Conservation (phyloP, 2,329 filamentous ascomycete genomes). For the Pseudogymnoascus sp. region DNA sequence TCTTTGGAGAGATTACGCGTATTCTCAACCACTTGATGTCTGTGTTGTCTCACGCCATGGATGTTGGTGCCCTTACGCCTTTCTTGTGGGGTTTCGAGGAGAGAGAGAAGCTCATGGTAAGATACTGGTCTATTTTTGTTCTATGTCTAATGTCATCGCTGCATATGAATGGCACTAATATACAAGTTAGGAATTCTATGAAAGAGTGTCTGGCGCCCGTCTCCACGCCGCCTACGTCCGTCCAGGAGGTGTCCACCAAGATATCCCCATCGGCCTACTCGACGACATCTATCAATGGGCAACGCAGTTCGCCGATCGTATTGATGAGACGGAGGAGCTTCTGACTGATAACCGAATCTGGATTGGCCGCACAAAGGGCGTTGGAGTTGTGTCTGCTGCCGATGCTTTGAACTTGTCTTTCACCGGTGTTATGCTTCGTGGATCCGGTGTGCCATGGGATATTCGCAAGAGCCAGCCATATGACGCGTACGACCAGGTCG, state of each 20-base stretch:
- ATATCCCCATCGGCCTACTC: constrained; percentile 85
- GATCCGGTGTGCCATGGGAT: constrained; percentile 93
- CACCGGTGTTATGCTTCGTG: constrained; percentile 94
- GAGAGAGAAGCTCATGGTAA: constrained; percentile 98
- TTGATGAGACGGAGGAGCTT: constrained; percentile 98
- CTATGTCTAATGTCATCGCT: constrained; percentile 3
- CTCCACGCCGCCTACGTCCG: constrained; percentile 95
- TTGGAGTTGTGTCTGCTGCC: constrained; percentile 83
- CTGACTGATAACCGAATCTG: constrained; percentile 99
- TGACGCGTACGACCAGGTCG: constrained; percentile 94
- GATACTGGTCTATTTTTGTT: constrained; percentile 25
- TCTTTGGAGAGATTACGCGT: constrained; percentile 94
- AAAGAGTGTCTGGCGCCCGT: constrained; percentile 96
- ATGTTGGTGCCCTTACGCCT: constrained; percentile 93
- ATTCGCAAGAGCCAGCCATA: constrained; percentile 95
- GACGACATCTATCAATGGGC: constrained; percentile 99
- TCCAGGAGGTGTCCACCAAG: constrained; percentile 92
- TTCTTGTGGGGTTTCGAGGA: constrained; percentile 99
- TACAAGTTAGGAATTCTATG: constrained; percentile 83
- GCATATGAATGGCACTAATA: constrained; percentile 17
- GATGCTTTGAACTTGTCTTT: constrained; percentile 98
- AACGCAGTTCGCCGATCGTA: constrained; percentile 95
- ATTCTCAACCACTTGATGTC: constrained; percentile 98
- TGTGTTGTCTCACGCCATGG: constrained; percentile 94
- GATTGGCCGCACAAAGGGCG: constrained; percentile 84